Evolutionary conservation across 805 yeast genomes (phyloP).

Genomic region (Wickerhamiella hasegawae): DNA sequence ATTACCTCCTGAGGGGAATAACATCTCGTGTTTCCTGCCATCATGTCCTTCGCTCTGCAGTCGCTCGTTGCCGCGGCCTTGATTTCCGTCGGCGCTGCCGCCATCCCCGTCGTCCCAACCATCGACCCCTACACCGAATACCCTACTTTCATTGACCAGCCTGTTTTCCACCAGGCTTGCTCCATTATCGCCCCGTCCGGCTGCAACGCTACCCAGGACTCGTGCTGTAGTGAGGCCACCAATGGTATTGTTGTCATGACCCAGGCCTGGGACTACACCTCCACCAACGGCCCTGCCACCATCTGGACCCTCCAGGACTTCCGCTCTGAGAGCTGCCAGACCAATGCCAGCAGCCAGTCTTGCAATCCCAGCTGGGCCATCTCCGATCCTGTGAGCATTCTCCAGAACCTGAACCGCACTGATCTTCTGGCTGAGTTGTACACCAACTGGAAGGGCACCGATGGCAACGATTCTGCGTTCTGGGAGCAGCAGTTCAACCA

Average conservation of each 20-base stretch:
- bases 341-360: slow-evolving; percentile 59
- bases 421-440: slow-evolving; percentile 43
- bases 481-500: slow-evolving; percentile 92
- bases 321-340: too few species aligned
- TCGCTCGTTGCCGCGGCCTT: too few species aligned
- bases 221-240: slow-evolving; percentile 76
- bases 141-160: too few species aligned
- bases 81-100: neutral
- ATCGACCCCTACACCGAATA: too few species aligned
- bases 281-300: slow-evolving; percentile 55
- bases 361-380: slow-evolving; percentile 51
- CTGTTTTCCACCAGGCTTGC: too few species aligned
- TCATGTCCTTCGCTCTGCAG: too few species aligned
- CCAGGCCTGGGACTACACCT: slow-evolving; percentile 84
- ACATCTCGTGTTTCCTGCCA: too few species aligned
- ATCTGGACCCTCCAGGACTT: slow-evolving; percentile 72
- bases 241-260: slow-evolving; percentile 75
- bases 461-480: slow-evolving; percentile 47
- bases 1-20: too few species aligned
- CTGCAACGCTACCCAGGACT: slow-evolving; percentile 25
- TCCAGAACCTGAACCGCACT: slow-evolving; percentile 27
- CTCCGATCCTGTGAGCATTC: slow-evolving; percentile 29
- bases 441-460: slow-evolving; percentile 55
- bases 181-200: slow-evolving; percentile 21
- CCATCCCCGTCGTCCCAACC: too few species aligned